Base-by-base conservation (phyloP, 768 basidiomycete genomes). In the Pulveroboletus sp. region DNA sequence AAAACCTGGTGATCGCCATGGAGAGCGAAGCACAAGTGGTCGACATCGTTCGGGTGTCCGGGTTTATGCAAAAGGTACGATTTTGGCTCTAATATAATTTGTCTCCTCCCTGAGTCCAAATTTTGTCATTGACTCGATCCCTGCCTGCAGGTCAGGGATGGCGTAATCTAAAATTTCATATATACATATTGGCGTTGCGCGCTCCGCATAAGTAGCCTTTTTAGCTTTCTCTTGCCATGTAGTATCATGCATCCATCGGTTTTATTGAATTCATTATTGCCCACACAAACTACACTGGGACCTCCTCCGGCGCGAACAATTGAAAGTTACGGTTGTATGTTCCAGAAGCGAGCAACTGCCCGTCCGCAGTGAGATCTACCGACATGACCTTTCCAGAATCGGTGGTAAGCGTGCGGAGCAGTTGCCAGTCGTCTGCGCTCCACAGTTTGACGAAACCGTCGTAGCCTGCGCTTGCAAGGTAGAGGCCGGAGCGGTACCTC, bases 321-420 rank as follows among this genome's bases (percentile, higher is more conserved):
- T 97, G 94, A 77, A 92, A 96, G 70, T 89, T 93, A 51, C 94
- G 78, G 70, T 92, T 94, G 67, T 91, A 95, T 37, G 91, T 93
- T 31, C 93, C 93, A 6, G 87, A 88, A 5, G 85, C 94, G 37
- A 96, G 78, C 63, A 90, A 76, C 60, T 82, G 83, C 12, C 85
- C 90, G 65, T 95, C 91, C 46, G 77, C 76, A 23, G 85, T 83
- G 19, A 98, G 76, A 65, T 99, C 96, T 10, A 97, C 93, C 7
- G 89, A 91, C 96, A 98, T 99, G 52, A 97, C 94, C 69, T 97
- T 98, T n/a, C 94, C 93, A 23, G 88, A 86, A 63, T 98, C 95
- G 19, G 93, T 94, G 44, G 92, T 83, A 50, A 99, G 75, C 37
- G 88, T 88, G 54, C 85, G 80, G 44, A 96, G 76, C 37, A 94